Percentiles rank a stretch among this genome's conserved stretches.
Evolutionary conservation across 1,284 basidiomycete genomes (phyloP).

Genomic region (Rhodotorula sp.): DNA sequence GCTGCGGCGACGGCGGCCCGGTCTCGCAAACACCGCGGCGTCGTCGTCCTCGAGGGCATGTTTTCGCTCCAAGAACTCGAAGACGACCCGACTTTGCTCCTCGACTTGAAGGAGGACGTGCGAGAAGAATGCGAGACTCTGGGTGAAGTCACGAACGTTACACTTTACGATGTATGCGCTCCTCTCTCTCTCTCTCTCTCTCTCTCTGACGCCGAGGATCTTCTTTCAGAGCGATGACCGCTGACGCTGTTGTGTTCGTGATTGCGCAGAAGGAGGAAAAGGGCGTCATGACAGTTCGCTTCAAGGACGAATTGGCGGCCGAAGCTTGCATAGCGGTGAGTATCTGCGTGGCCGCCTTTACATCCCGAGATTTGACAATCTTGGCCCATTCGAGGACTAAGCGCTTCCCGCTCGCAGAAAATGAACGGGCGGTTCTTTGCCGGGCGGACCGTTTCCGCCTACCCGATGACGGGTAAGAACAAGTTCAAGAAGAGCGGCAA

Average conservation of each 20-base stretch:
- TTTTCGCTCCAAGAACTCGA: conserved; percentile 84
- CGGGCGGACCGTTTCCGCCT: conserved; percentile 76
- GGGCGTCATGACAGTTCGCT: conserved; percentile 95
- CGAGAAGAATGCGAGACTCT: conserved; percentile 86
- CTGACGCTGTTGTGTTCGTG: neutral
- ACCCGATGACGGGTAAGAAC: conserved; percentile 74
- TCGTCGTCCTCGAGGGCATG: conserved; percentile 93
- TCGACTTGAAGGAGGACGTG: conserved; percentile 95
- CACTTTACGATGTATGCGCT: conserved; percentile 85
- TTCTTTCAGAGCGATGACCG: neutral
- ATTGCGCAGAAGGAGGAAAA: conserved; percentile 75
- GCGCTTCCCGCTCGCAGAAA: conserved; percentile 58
- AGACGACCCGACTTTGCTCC: conserved; percentile 77
- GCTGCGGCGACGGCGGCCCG: conserved; percentile 56
- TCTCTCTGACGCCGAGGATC: too few relatives aligned
- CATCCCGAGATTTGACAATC: neutral
- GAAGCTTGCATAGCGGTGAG: conserved; percentile 81
- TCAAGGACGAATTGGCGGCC: conserved; percentile 80
- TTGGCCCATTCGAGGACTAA: neutral
- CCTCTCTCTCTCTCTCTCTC: too few relatives aligned
- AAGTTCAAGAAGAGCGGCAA: conserved; percentile 62
- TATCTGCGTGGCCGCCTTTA: conserved; percentile 32
- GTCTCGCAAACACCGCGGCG: conserved; percentile 47
- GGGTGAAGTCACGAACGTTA: conserved; percentile 94
- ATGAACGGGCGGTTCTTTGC: conserved; percentile 95